These are phyloP conservation scores for Candida koratica DNA, from an alignment of 805 yeast genomes.

Conservation along the genomic window DNA sequence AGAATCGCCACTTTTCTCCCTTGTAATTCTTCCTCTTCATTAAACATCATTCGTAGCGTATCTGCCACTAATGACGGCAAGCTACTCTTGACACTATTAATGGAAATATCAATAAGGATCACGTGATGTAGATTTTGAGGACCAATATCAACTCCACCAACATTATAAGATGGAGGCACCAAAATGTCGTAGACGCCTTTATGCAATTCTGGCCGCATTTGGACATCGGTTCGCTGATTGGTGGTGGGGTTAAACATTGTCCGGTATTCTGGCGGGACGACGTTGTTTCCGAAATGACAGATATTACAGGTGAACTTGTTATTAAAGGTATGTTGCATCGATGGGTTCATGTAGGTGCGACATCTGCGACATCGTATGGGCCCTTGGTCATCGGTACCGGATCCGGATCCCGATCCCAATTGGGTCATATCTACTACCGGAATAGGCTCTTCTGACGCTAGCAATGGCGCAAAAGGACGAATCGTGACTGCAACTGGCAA, in stretches of 20 bases:
- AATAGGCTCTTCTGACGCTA: slow-evolving; percentile 49
- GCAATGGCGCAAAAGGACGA: slow-evolving; percentile 75
- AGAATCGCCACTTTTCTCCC: slow-evolving; percentile 60
- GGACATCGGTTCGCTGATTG: slow-evolving; percentile 57
- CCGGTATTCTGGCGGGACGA: slow-evolving; percentile 62
- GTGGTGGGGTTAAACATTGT: slow-evolving; percentile 51
- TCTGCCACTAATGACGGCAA: slow-evolving; percentile 64
- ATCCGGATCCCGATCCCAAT: slow-evolving; percentile 24
- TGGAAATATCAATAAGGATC: slow-evolving; percentile 67
- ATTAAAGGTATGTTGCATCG: slow-evolving; percentile 62
- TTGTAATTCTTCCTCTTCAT: slow-evolving; percentile 11
- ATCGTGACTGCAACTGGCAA: slow-evolving; percentile 79
- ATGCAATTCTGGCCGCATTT: slow-evolving; percentile 68
- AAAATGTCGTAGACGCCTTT: slow-evolving; percentile 81
- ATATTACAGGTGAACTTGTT: slow-evolving; percentile 76
- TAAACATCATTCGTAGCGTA: slow-evolving; percentile 55
- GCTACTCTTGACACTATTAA: slow-evolving; percentile 54
- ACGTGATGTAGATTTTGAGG: slow-evolving; percentile 60
- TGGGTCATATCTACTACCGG: slow-evolving; percentile 63
- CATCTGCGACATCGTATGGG: slow-evolving; percentile 93
- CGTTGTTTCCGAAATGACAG: slow-evolving; percentile 69
- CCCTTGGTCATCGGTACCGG: slow-evolving; percentile 42
- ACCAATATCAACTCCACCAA: slow-evolving; percentile 28
- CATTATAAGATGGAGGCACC: slow-evolving; percentile 72
- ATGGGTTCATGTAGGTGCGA: slow-evolving; percentile 84